Evolutionary conservation across 2,329 filamentous ascomycete genomes (phyloP), one percentile per base, ranked within the genome.

Genomic region (Colletotrichum filicis): DNA sequence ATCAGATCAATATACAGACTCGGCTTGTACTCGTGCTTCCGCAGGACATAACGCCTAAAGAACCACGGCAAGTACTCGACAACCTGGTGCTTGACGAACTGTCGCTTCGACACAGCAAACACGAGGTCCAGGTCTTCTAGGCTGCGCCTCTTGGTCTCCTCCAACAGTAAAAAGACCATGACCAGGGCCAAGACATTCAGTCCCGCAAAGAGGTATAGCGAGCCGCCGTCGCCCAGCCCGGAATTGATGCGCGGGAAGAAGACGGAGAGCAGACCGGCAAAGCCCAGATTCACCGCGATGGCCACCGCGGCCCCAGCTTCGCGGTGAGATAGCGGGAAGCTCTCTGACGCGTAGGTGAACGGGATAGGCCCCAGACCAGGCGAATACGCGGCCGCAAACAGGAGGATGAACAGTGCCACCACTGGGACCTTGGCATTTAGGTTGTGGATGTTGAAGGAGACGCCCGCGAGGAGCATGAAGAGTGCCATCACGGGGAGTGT

Each of bases 281-380:
- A 87, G 35, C 85, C 79, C 3, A 87, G 80, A 74, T 88, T 88
- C 28, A 85, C 83, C 3, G 83, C 82, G 24, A 88, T 86, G 3
- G 86, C 85, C 32, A 86, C 84, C 0, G 87, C 84, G 30, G 84
- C 83, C 1, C 87, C 87, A 80, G 85, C 82, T 76, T 88, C 87
- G 72, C 86, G 82, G 73, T 88, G 84, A 5, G 84, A 85, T 1
- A 87, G 77, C 0, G 86, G 86, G 70, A 88, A 88, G 61, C 84
- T 85, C 75, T 88, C 87, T 4, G 86, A 86, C 14, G 86, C 86
- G 22, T 88, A 80, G 2, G 85, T 88, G 60, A 87, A 88, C 0
- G 86, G 85, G 12, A 87, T 87, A 0, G 86, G 86, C 0, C 86
- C 86, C 73, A 81, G 58, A 11, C 78, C 78, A 7, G 85, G 85